Conservation (phyloP, 2,329 filamentous ascomycete species). For the Cylindrodendrum hubeiense region DNA sequence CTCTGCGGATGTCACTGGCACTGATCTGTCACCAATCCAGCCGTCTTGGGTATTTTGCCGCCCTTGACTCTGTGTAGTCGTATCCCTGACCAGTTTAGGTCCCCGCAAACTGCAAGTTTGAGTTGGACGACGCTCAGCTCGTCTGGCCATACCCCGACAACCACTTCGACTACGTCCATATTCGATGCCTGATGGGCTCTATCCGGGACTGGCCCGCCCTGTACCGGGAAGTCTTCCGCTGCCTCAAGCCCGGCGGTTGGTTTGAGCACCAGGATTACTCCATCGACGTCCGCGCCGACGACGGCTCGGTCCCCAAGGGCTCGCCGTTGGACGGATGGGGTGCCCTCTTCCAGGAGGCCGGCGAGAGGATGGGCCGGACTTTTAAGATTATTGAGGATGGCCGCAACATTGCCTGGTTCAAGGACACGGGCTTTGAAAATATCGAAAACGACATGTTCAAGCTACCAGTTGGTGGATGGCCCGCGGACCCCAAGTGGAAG, state of each 20-base stretch:
- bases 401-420: not conserved
- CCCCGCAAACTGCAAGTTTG: slow-evolving; percentile 19
- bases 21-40: slow-evolving; percentile 69
- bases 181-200: not conserved
- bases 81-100: slow-evolving; percentile 53
- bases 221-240: not conserved
- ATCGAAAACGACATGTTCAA: not conserved
- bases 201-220: slow-evolving; percentile 11
- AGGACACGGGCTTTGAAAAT: slow-evolving; percentile 1
- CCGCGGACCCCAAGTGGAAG: not conserved
- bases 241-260: not conserved
- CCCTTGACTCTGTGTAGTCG: no score
- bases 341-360: not conserved
- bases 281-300: not conserved
- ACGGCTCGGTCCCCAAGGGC: slow-evolving; percentile 23
- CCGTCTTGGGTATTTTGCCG: slow-evolving; percentile 52
- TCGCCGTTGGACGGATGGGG: slow-evolving; percentile 30
- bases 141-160: slow-evolving; percentile 6
- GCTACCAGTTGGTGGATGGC: not conserved
- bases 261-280: slow-evolving; percentile 32
- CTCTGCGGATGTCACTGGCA: slow-evolving; percentile 59
- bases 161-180: slow-evolving; percentile 15
- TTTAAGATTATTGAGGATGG: slow-evolving; percentile 20
- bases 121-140: slow-evolving; percentile 19
- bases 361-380: not conserved